Conservation (phyloP, 106 monocot genomes). For the Triglochin maritima region DNA sequence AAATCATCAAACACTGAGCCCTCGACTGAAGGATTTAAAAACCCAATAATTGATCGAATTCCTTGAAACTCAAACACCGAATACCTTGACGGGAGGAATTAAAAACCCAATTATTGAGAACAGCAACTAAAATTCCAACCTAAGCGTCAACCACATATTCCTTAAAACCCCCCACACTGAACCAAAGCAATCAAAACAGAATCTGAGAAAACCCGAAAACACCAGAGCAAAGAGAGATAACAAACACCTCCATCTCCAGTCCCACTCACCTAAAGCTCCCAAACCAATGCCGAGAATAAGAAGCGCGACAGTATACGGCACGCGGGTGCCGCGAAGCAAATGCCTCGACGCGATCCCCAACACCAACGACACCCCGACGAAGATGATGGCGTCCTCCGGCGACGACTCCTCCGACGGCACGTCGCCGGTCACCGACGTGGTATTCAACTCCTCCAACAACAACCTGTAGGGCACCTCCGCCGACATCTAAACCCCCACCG, state of each 20-base stretch:
- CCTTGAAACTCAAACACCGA: too few species aligned
- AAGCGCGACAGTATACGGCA: constrained; percentile 93
- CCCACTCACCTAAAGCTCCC: constrained; percentile 48
- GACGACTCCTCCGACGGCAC: not conserved
- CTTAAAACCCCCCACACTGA: not conserved
- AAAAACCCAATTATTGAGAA: not conserved
- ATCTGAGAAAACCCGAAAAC: not conserved
- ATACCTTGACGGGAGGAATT: too few species aligned
- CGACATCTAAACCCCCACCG: constrained; percentile 5
- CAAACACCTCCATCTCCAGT: not conserved
- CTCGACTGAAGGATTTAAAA: too few species aligned
- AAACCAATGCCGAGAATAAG: constrained; percentile 72
- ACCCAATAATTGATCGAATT: too few species aligned
- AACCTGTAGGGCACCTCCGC: constrained; percentile 5
- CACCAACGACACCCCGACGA: constrained; percentile 74
- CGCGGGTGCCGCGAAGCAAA: constrained; percentile 65
- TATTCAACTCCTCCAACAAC: not conserved
- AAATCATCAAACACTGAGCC: too few species aligned
- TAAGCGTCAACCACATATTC: not conserved
- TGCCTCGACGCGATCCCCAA: constrained; percentile 80
- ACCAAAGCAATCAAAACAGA: not conserved
- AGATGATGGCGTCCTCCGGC: constrained; percentile 78
- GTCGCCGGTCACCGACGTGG: not conserved
- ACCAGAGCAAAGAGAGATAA: not conserved
- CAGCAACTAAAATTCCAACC: not conserved